Conservation (phyloP, 345 rosid genomes). For the Syzygium aqueum region DNA sequence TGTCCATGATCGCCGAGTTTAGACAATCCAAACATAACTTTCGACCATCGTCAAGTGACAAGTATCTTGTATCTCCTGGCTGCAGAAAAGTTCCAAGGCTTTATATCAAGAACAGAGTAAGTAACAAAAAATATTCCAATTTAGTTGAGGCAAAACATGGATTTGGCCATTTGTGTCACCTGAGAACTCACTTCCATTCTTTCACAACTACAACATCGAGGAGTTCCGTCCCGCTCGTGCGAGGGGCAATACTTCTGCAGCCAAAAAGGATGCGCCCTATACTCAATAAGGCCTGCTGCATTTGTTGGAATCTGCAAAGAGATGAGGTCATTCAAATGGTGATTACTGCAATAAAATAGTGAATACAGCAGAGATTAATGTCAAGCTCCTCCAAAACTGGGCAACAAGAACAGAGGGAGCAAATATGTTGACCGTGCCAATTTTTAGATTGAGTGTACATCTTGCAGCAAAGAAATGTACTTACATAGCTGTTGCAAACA, state of each 20-base stretch:
- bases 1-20: slow-evolving; percentile 38
- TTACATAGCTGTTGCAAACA: slow-evolving; percentile 78
- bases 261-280: slow-evolving; percentile 96
- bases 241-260: slow-evolving; percentile 91
- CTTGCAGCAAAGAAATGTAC: slow-evolving; percentile 14
- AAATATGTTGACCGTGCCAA: background rate
- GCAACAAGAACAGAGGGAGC: background rate
- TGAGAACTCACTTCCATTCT: slow-evolving; percentile 82
- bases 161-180: background rate
- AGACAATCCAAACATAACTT: slow-evolving; percentile 41
- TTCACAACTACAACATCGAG: slow-evolving; percentile 94
- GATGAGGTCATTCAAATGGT: background rate
- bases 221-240: slow-evolving; percentile 86
- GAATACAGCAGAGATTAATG: background rate
- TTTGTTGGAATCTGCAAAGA: slow-evolving; percentile 72
- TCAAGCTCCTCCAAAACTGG: background rate
- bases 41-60: slow-evolving; percentile 46
- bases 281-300: slow-evolving; percentile 75
- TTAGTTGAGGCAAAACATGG: background rate
- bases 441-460: background rate
- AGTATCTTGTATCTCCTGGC: slow-evolving; percentile 25
- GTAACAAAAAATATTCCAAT: background rate
- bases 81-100: slow-evolving; percentile 4
- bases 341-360: background rate
- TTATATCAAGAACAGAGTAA: background rate